phyloP scores from a whole-genome alignment of 2,329 filamentous ascomycete species.

The Penicillium concentricum region DNA sequence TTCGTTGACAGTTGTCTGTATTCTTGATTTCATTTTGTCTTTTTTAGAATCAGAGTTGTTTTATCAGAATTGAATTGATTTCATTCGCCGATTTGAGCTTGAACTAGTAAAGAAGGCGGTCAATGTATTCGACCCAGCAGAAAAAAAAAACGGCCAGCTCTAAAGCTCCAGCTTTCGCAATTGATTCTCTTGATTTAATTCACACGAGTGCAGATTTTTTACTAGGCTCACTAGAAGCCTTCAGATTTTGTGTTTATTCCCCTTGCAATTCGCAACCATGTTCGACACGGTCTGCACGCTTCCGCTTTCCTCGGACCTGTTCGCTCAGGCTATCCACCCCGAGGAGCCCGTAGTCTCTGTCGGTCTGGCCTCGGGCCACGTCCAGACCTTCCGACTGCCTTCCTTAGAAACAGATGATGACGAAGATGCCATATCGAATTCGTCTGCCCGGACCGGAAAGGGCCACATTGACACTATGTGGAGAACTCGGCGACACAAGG shows the following conservation, averaged over 20 bases:
- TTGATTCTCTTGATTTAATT: background rate
- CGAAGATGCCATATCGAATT: slow-evolving; percentile 46
- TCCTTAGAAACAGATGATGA: slow-evolving; percentile 54
- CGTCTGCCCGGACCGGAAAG: slow-evolving; percentile 59
- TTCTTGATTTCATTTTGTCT: slow-evolving; percentile 1
- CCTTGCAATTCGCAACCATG: slow-evolving; percentile 52
- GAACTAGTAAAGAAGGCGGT: slow-evolving; percentile 2
- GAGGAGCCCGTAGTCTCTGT: slow-evolving; percentile 80
- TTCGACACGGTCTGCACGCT: slow-evolving; percentile 91
- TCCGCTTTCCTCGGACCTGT: slow-evolving; percentile 81
- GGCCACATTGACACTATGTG: slow-evolving; percentile 79
- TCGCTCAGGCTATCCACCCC: slow-evolving; percentile 84
- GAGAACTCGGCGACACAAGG: slow-evolving; percentile 88
- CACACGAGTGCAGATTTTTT: background rate
- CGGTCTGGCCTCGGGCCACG: slow-evolving; percentile 79
- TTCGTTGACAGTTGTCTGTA: background rate
- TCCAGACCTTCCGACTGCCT: slow-evolving; percentile 76
- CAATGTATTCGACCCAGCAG: slow-evolving; percentile 20
- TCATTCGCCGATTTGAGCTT: slow-evolving; percentile 2
- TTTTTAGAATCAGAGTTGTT: background rate
- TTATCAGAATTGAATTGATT: slow-evolving; percentile 6
- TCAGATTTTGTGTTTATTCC: background rate
- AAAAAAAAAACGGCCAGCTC: slow-evolving; percentile 23
- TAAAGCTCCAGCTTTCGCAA: slow-evolving; percentile 6
- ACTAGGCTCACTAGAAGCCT: background rate